Base-by-base conservation (phyloP, 352 stramenopile species). In the Aphanomyces astaci region DNA sequence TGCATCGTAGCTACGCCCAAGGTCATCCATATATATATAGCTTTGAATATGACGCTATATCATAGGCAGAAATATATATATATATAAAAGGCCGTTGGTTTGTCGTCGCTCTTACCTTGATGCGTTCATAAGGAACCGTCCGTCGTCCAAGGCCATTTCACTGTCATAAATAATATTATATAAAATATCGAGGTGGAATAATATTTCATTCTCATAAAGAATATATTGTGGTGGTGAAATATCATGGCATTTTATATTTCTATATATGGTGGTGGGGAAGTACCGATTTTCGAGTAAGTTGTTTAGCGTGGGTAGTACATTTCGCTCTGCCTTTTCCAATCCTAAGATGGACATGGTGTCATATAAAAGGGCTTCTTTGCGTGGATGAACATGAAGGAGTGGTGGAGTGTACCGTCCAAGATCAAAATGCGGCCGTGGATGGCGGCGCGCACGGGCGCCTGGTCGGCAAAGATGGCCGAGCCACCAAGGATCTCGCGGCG, bases 251-350 rank as follows among this genome's bases (percentile, higher is more conserved):
- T n/a, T n/a, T n/a, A n/a, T n/a, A n/a, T n/a, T n/a, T n/a, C n/a
- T n/a, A n/a, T n/a, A n/a, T n/a, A n/a, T n/a, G n/a, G n/a, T n/a
- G n/a, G n/a, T n/a, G n/a, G n/a, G 10, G 27, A 13, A 9, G 46
- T 43, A 84, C 77, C 95, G 75, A 73, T 98, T 98, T 73, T 99
- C 96, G 7, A 98, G 78, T 32, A 99, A 71, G 73, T 99, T 99
- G 73, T 98, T 99, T 13, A 99, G 73, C n/a, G 95, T 98, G 0
- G 96, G 96, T 31, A 99, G 76, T 1, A 99, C 95, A 70, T 99
- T 99, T 22, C 96, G 76, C 72, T 98, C 93, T 10, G 95, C 95
- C 51, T 97, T 97, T 75, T 99, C 94, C 15, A 99, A 60, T 2
- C 84, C 85, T 93, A 28, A n/a, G n/a, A n/a, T n/a, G n/a, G n/a